phyloP scores from a whole-genome alignment of 1,284 basidiomycete species.

The Cryptococcus sp. region DNA sequence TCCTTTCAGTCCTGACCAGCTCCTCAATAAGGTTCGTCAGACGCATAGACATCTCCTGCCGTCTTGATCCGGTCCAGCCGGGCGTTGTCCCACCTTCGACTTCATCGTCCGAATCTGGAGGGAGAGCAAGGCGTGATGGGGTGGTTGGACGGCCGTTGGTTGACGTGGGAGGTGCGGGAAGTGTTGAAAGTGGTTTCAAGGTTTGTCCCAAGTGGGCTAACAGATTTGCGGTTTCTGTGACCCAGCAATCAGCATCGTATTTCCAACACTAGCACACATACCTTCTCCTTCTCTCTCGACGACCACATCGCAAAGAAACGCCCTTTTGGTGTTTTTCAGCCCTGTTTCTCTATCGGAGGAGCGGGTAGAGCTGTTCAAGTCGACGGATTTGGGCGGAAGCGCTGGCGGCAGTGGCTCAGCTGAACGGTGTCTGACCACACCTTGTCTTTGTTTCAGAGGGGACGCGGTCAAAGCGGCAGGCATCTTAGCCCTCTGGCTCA shows the following conservation, averaged over 20 bases:
- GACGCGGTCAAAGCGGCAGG: slow-evolving; percentile 5
- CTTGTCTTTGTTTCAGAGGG: not conserved
- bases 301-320: slow-evolving; percentile 49
- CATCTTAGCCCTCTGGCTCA: not conserved
- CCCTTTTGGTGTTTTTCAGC: slow-evolving; percentile 36
- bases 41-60: slow-evolving; percentile 36
- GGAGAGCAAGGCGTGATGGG: slow-evolving; percentile 22
- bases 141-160: slow-evolving; percentile 21
- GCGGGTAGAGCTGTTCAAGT: slow-evolving; percentile 44
- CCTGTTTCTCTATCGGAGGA: slow-evolving; percentile 38
- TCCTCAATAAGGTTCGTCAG: slow-evolving; percentile 44
- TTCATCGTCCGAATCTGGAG: slow-evolving; percentile 13
- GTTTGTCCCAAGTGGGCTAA: slow-evolving; percentile 43
- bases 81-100: slow-evolving; percentile 14
- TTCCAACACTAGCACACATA: slow-evolving; percentile 7
- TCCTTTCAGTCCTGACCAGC: slow-evolving; percentile 49
- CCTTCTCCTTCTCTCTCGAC: slow-evolving; percentile 43
- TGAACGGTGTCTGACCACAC: slow-evolving; percentile 9
- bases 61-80: slow-evolving; percentile 30
- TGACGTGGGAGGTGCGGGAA: slow-evolving; percentile 22
- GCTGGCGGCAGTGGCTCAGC: slow-evolving; percentile 25
- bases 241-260: not conserved
- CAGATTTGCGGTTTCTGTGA: slow-evolving; percentile 37
- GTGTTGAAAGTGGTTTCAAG: slow-evolving; percentile 33
- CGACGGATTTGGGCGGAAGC: slow-evolving; percentile 37